phyloP scores from a whole-genome alignment of 2,329 filamentous ascomycete species.

The Talaromyces marneffei region DNA sequence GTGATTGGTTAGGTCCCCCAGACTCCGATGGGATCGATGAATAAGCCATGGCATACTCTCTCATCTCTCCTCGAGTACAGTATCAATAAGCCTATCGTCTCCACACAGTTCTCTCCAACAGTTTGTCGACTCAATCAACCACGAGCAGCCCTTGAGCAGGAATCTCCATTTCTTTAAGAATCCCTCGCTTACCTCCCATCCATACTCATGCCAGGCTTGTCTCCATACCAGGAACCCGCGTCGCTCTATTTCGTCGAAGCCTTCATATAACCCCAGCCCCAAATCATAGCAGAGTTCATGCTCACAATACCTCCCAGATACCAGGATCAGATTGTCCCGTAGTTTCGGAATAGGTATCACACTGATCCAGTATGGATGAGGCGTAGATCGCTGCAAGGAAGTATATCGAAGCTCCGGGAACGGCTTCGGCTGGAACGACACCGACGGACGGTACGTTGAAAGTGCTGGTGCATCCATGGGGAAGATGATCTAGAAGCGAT shows the following conservation, averaged over 20 bases:
- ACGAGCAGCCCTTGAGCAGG: background rate
- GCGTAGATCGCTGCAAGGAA: background rate
- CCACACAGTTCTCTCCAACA: background rate
- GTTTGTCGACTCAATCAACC: background rate
- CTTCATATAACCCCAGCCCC: background rate
- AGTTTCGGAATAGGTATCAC: background rate
- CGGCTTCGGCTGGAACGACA: background rate
- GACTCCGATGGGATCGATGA: too few species aligned
- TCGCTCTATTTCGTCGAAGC: background rate
- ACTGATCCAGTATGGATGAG: constrained; percentile 4
- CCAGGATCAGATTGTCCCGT: background rate
- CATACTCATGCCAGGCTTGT: background rate
- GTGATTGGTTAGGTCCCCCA: background rate
- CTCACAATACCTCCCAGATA: background rate
- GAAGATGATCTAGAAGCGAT: background rate
- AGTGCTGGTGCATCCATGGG: background rate
- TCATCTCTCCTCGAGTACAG: too few species aligned
- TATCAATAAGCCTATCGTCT: background rate
- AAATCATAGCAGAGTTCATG: background rate
- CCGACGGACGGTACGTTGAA: background rate
- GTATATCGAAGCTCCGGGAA: constrained; percentile 2
- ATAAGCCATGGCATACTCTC: background rate
- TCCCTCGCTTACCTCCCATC: background rate
- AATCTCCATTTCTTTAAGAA: background rate
- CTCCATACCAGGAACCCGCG: constrained; percentile 5